Conservation (phyloP, 352 stramenopile genomes). For the Lagenidium giganteum region DNA sequence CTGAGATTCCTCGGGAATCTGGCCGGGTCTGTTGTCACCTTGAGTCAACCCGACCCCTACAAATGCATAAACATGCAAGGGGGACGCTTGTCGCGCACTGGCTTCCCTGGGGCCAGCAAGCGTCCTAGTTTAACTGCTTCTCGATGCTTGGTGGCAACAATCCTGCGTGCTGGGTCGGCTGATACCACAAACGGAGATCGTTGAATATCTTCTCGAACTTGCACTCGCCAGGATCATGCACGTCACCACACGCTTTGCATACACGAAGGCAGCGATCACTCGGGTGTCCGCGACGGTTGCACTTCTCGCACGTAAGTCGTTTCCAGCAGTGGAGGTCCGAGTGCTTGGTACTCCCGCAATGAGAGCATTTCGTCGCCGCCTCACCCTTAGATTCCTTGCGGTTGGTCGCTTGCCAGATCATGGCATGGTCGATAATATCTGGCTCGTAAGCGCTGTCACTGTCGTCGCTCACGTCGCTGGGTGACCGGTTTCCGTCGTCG, state of each 20-base stretch:
- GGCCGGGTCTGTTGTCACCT: too few relatives aligned
- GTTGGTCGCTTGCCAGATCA: too few relatives aligned
- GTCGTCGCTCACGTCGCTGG: too few relatives aligned
- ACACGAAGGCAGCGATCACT: background rate
- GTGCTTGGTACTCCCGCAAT: background rate
- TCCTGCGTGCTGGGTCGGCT: background rate
- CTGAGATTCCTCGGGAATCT: too few relatives aligned
- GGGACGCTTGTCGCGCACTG: slow-evolving; percentile 5
- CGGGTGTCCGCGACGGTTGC: background rate
- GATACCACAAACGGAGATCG: slow-evolving; percentile 1
- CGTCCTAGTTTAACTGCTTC: slow-evolving; percentile 10
- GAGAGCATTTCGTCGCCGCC: too few relatives aligned
- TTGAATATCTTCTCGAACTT: background rate
- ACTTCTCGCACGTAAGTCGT: background rate
- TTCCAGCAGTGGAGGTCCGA: background rate
- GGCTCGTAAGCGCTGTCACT: too few relatives aligned
- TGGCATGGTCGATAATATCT: too few relatives aligned
- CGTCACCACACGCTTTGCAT: slow-evolving; percentile 2
- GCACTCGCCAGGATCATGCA: slow-evolving; percentile 1
- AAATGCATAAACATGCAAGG: too few relatives aligned
- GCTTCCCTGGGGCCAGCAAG: slow-evolving; percentile 1
- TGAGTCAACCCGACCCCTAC: too few relatives aligned
- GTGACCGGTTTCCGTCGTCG: too few relatives aligned
- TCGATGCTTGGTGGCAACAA: background rate
- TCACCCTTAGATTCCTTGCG: too few relatives aligned